A percentile compares a stretch with the other conserved stretches of the same genome.
phyloP scores from a whole-genome alignment of 306 rosid species.

The Trichosanthes truncata region DNA sequence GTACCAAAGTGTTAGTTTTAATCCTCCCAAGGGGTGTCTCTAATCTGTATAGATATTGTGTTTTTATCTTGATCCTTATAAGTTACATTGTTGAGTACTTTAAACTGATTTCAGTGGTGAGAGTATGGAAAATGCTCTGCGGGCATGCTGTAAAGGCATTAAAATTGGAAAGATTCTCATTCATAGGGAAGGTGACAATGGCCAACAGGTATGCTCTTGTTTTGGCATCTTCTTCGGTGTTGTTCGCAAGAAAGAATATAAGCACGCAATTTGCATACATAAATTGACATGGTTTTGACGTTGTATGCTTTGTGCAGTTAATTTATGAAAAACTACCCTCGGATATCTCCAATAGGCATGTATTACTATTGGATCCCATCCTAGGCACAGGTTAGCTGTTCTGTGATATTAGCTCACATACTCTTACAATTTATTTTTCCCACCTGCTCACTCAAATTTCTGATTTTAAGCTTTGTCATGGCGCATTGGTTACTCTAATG shows the following conservation, averaged over 20 bases:
- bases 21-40: neutral
- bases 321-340: constrained; percentile 86
- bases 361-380: constrained; percentile 89
- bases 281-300: constrained; percentile 9
- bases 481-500: neutral
- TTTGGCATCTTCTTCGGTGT: neutral
- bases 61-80: neutral
- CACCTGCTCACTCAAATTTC: neutral
- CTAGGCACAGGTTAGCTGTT: constrained; percentile 80
- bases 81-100: neutral
- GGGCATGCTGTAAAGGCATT: constrained; percentile 99
- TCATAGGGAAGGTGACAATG: constrained; percentile 99
- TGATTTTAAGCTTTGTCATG: neutral
- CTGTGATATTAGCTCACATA: neutral
- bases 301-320: constrained; percentile 43
- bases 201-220: constrained; percentile 71
- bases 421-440: neutral
- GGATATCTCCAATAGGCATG: constrained; percentile 96
- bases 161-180: constrained; percentile 98
- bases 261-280: neutral
- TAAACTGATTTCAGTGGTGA: constrained; percentile 59
- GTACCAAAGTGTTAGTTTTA: neutral
- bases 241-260: neutral
- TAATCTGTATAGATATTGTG: neutral
- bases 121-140: constrained; percentile 98